These are phyloP conservation scores for Cytospora leucostoma DNA, from an alignment of 2,329 filamentous ascomycete genomes.

Conservation along the genomic window DNA sequence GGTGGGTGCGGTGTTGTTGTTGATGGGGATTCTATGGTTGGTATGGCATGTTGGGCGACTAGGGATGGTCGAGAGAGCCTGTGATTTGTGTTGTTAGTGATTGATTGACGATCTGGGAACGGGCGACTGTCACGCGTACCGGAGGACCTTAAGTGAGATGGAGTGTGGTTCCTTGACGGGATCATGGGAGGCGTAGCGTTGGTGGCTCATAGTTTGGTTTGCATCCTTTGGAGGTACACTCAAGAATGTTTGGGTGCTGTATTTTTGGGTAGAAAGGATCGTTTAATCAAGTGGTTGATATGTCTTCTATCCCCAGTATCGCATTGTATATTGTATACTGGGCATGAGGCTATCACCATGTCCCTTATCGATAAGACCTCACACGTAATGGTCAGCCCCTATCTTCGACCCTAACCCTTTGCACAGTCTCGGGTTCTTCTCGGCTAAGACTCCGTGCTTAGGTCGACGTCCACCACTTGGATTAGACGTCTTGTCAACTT, in stretches of 20 bases:
- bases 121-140: conserved; percentile 47
- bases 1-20: conserved; percentile 45
- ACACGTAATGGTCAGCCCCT: not conserved
- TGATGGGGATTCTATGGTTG: conserved; percentile 44
- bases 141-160: conserved; percentile 74
- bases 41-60: conserved; percentile 67
- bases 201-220: conserved; percentile 53
- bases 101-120: conserved; percentile 5
- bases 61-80: conserved; percentile 83
- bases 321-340: too few species aligned
- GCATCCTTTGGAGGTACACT: not conserved
- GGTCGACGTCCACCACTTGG: too few species aligned
- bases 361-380: conserved; percentile 17
- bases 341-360: conserved; percentile 13
- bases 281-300: not conserved
- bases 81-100: conserved; percentile 26
- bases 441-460: too few species aligned
- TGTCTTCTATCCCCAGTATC: too few species aligned
- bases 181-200: conserved; percentile 58
- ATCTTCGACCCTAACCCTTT: conserved; percentile 8
- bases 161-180: conserved; percentile 73
- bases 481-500: not conserved
- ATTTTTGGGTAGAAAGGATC: not conserved
- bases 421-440: too few species aligned
- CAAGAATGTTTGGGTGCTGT: not conserved